These are phyloP conservation scores for Penicillium simplicissimum DNA, from an alignment of 495 filamentous ascomycete species.

Conservation along the genomic window DNA sequence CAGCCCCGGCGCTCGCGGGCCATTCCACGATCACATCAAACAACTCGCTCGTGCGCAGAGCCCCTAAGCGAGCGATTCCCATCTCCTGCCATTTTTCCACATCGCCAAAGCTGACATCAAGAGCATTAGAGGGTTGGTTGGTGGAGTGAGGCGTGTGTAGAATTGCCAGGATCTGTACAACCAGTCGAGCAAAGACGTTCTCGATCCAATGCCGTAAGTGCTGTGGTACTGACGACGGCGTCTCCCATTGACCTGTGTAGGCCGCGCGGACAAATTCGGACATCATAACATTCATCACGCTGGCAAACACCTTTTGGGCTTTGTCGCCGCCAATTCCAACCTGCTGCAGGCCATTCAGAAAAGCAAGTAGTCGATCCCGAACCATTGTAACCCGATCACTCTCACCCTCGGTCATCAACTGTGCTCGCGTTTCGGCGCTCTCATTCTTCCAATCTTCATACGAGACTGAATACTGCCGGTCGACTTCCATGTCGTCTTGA, in stretches of 20 bases:
- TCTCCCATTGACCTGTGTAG: slow-evolving; percentile 61
- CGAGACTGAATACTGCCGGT: slow-evolving; percentile 39
- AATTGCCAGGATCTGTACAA: slow-evolving; percentile 60
- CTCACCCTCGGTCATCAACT: slow-evolving; percentile 43
- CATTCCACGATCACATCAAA: slow-evolving; percentile 88
- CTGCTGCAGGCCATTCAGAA: slow-evolving; percentile 63
- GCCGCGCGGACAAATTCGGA: slow-evolving; percentile 61
- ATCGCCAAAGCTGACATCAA: slow-evolving; percentile 56
- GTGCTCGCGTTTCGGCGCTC: slow-evolving; percentile 25
- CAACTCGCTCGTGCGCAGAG: slow-evolving; percentile 74
- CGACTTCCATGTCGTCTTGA: slow-evolving; percentile 42
- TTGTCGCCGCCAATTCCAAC: slow-evolving; percentile 74
- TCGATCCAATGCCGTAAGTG: slow-evolving; percentile 71
- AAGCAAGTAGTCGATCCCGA: slow-evolving; percentile 53
- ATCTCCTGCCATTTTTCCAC: slow-evolving; percentile 81
- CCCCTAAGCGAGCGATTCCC: slow-evolving; percentile 73
- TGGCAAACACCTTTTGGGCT: slow-evolving; percentile 74
- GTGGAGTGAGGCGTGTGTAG: slow-evolving; percentile 37
- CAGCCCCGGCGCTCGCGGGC: slow-evolving; percentile 76
- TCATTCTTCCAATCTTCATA: slow-evolving; percentile 42
- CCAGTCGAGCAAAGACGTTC: slow-evolving; percentile 66
- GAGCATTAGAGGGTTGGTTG: slow-evolving; percentile 19
- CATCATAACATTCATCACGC: slow-evolving; percentile 71
- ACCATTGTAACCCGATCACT: slow-evolving; percentile 39
- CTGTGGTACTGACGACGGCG: slow-evolving; percentile 54